Evolutionary conservation across 805 yeast species (phyloP).

Genomic region (Wickerhamiella musiphila): DNA sequence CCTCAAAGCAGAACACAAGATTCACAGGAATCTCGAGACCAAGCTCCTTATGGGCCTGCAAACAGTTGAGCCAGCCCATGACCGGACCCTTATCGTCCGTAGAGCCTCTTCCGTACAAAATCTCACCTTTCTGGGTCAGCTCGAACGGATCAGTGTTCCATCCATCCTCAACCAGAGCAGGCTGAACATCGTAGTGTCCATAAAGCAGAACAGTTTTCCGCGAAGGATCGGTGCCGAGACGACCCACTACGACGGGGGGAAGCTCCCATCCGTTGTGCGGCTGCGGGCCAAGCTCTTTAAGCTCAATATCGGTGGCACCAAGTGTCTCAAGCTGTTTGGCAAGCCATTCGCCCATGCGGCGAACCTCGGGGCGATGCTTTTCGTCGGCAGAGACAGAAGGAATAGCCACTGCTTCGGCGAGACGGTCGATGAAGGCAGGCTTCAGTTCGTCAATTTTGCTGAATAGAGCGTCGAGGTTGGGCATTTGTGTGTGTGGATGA

Average conservation of each 20-base stretch:
- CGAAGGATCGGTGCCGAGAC: constrained; percentile 62
- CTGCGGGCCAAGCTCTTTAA: constrained; percentile 72
- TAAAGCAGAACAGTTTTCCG: constrained; percentile 84
- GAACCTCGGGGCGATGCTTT: constrained; percentile 69
- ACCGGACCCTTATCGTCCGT: constrained; percentile 99
- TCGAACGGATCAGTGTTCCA: constrained; percentile 89
- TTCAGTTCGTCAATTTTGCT: constrained; percentile 55
- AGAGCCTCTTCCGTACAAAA: constrained; percentile 81
- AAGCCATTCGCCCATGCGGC: constrained; percentile 75
- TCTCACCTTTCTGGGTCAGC: constrained; percentile 41
- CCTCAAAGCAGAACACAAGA: constrained; percentile 84
- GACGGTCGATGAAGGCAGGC: constrained; percentile 37
- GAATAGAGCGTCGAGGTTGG: constrained; percentile 23
- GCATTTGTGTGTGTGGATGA: constrained; percentile 8
- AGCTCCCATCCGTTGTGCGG: constrained; percentile 49
- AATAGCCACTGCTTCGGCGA: constrained; percentile 75
- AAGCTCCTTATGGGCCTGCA: constrained; percentile 76
- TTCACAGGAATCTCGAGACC: constrained; percentile 87
- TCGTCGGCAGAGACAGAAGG: constrained; percentile 93
- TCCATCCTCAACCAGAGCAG: constrained; percentile 82
- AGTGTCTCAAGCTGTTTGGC: constrained; percentile 46
- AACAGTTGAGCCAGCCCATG: constrained; percentile 84
- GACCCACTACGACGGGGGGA: constrained; percentile 90
- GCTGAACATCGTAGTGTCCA: constrained; percentile 98
- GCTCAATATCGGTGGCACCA: constrained; percentile 70